Evolutionary conservation across 1,284 basidiomycete species (phyloP).

Genomic region (Coriolopsis trogii): DNA sequence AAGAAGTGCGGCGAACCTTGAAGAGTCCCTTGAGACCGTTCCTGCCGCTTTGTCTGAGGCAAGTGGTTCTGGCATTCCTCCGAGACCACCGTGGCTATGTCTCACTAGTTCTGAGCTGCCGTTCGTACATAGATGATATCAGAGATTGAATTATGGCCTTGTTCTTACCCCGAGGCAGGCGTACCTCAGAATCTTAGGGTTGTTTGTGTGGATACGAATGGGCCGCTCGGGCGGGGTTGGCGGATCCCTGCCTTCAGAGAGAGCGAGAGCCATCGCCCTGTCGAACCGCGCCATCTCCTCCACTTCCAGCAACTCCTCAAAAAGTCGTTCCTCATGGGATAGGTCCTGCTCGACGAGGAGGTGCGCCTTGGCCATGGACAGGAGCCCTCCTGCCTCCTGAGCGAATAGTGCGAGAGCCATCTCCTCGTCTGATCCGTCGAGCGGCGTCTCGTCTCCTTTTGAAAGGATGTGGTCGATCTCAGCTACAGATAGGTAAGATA

Average conservation of each 20-base stretch:
- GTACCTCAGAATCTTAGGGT: neutral
- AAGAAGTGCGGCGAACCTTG: too few relatives aligned
- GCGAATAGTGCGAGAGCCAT: slow-evolving; percentile 24
- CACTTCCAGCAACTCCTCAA: slow-evolving; percentile 19
- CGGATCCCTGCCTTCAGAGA: slow-evolving; percentile 21
- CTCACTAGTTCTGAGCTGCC: too few relatives aligned
- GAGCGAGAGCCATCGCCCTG: slow-evolving; percentile 24
- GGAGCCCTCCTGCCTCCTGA: slow-evolving; percentile 21
- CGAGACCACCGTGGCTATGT: too few relatives aligned
- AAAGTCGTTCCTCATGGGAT: neutral
- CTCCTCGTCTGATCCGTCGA: too few relatives aligned
- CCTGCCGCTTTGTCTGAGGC: too few relatives aligned
- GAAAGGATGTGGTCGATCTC: too few relatives aligned
- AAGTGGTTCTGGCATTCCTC: too few relatives aligned
- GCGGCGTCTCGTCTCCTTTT: too few relatives aligned
- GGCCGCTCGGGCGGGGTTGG: slow-evolving; percentile 10
- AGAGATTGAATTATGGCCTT: too few relatives aligned
- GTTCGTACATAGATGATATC: too few relatives aligned
- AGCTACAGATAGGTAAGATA: too few relatives aligned
- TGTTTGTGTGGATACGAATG: neutral
- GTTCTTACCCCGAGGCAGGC: neutral
- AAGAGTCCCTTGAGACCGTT: too few relatives aligned
- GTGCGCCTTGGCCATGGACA: slow-evolving; percentile 16
- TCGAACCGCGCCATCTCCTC: slow-evolving; percentile 27
- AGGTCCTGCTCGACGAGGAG: neutral